A percentile compares a stretch with the other conserved stretches of the same genome.
These are phyloP conservation scores for Zasmidium citrigriseum DNA, from an alignment of 2,329 filamentous ascomycete genomes.

Conservation along the genomic window DNA sequence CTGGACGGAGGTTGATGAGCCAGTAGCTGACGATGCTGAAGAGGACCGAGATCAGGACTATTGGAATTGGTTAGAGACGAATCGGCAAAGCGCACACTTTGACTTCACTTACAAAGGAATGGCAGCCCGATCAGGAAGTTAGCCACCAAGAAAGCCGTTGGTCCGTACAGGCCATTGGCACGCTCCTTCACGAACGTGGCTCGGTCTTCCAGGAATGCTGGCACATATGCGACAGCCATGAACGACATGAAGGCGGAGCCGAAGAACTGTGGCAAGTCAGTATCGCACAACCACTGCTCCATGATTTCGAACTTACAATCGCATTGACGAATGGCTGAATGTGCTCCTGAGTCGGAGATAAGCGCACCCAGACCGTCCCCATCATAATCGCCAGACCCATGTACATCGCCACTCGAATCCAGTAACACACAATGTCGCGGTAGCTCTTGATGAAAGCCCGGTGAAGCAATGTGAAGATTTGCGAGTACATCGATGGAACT, in stretches of 20 bases:
- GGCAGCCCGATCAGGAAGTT: constrained; percentile 84
- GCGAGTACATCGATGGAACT: constrained; percentile 11
- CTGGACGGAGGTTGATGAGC: constrained; percentile 72
- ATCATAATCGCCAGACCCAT: constrained; percentile 75
- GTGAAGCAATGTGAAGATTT: constrained; percentile 63
- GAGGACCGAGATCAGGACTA: constrained; percentile 70
- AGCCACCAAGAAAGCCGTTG: constrained; percentile 69
- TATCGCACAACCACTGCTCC: no score
- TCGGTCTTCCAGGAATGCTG: constrained; percentile 78
- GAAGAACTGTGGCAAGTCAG: constrained; percentile 42
- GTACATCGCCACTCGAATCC: constrained; percentile 79
- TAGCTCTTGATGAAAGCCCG: constrained; percentile 80
- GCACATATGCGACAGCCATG: constrained; percentile 74
- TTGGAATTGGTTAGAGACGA: no score
- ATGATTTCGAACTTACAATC: constrained; percentile 44
- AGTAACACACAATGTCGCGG: constrained; percentile 78
- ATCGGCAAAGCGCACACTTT: no score
- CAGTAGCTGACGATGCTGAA: constrained; percentile 78
- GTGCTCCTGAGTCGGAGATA: constrained; percentile 64
- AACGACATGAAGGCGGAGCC: constrained; percentile 55
- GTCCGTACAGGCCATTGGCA: constrained; percentile 77
- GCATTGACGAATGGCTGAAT: constrained; percentile 81
- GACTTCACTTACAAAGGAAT: constrained; percentile 58
- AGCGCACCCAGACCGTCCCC: constrained; percentile 82
- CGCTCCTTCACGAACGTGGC: constrained; percentile 74